These are phyloP conservation scores for Pseudocercospora cruenta DNA, from an alignment of 2,329 filamentous ascomycete genomes.

Conservation along the genomic window DNA sequence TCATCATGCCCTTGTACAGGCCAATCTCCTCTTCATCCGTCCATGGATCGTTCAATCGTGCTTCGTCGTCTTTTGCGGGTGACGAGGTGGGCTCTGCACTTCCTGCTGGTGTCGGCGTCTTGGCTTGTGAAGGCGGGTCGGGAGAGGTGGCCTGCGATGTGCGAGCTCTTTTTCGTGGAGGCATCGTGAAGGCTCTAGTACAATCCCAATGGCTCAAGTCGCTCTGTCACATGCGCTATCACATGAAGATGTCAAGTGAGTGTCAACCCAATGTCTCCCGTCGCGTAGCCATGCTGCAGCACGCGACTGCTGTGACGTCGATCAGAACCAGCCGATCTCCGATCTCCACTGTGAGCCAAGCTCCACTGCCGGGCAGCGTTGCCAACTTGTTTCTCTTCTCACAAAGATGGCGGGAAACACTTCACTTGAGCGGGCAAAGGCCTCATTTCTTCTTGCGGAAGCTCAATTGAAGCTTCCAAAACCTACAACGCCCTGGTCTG, in stretches of 20 bases:
- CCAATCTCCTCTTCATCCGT: constrained; percentile 94
- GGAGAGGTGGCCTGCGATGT: constrained; percentile 56
- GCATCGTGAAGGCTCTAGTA: constrained; percentile 53
- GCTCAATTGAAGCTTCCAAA: not conserved
- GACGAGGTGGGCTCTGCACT: constrained; percentile 36
- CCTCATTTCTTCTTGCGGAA: not conserved
- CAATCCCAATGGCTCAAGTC: not conserved
- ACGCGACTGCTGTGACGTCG: constrained; percentile 1
- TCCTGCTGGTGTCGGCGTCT: constrained; percentile 39
- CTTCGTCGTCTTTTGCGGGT: constrained; percentile 47
- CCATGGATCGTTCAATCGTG: constrained; percentile 74
- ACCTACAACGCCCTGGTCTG: not conserved
- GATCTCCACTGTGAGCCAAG: not conserved
- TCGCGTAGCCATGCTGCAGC: not conserved
- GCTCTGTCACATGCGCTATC: not conserved
- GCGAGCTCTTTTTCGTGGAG: constrained; percentile 70
- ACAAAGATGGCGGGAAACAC: constrained; percentile 3
- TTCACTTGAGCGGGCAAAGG: not conserved
- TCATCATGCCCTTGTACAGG: constrained; percentile 87
- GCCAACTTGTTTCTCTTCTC: constrained; percentile 5
- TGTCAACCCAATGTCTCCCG: not conserved
- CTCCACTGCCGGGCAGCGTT: constrained; percentile 2
- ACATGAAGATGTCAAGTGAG: not conserved
- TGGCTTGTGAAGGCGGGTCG: constrained; percentile 54
- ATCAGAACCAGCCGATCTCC: not conserved